These are phyloP conservation scores for Aspergillus sparsus DNA, from an alignment of 495 filamentous ascomycete genomes.

Conservation along the genomic window DNA sequence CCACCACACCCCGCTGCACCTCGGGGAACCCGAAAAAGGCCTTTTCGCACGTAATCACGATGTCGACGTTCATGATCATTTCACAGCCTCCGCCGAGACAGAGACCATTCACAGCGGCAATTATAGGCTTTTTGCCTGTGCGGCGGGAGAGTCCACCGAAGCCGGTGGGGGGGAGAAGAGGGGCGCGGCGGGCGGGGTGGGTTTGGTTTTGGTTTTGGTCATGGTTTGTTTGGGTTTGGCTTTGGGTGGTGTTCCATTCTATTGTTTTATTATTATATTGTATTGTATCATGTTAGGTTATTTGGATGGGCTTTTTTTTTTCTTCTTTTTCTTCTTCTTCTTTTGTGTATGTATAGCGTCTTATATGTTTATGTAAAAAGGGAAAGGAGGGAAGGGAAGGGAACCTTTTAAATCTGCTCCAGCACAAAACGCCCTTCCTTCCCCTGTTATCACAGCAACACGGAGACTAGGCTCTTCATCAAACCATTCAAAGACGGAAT, in stretches of 20 bases:
- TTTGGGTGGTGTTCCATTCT: slow-evolving; percentile 42
- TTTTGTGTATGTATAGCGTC: neutral
- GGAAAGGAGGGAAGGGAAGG: neutral
- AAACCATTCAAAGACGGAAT: slow-evolving; percentile 57
- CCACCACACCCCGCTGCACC: slow-evolving; percentile 69
- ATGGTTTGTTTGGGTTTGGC: too few species aligned
- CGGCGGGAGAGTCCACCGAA: slow-evolving; percentile 51
- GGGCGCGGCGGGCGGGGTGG: slow-evolving; percentile 20
- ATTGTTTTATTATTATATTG: slow-evolving; percentile 10
- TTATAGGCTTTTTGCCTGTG: slow-evolving; percentile 59
- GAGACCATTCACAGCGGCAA: slow-evolving; percentile 73
- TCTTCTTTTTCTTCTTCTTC: neutral
- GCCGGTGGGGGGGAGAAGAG: slow-evolving; percentile 24
- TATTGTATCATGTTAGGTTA: neutral
- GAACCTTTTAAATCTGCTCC: slow-evolving; percentile 59
- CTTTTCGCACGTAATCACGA: slow-evolving; percentile 58
- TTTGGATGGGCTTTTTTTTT: neutral
- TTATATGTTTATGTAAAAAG: neutral
- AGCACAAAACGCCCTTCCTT: slow-evolving; percentile 59
- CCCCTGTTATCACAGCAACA: slow-evolving; percentile 57
- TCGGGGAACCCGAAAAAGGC: slow-evolving; percentile 69
- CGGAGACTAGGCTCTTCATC: slow-evolving; percentile 56
- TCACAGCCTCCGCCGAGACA: slow-evolving; percentile 77
- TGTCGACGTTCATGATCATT: slow-evolving; percentile 70
- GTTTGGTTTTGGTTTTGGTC: slow-evolving; percentile 10